Percentiles rank a stretch among this genome's conserved stretches.
Evolutionary conservation across 164 flowering plant species (phyloP).

Genomic region (Chimonanthus praecox): DNA sequence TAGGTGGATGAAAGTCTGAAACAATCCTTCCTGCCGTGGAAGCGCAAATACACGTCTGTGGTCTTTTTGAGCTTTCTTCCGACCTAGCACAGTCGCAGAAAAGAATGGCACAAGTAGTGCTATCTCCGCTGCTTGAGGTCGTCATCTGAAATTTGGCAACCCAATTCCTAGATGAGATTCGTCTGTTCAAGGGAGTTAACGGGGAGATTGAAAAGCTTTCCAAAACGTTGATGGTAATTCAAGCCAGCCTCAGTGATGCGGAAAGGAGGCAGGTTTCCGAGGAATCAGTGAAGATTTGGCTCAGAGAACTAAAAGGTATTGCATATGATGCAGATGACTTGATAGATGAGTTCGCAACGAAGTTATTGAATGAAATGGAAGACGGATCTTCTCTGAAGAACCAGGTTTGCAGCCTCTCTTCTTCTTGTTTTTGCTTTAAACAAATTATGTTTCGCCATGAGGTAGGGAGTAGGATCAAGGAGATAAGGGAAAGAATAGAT

Average conservation of each 20-base stretch:
- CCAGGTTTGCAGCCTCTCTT: neutral
- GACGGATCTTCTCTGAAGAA: neutral
- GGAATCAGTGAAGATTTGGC: slow-evolving; percentile 1
- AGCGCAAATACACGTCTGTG: no score
- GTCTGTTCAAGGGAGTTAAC: neutral
- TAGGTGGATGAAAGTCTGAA: no score
- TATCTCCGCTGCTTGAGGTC: no score
- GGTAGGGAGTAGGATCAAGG: neutral
- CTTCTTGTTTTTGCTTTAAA: neutral
- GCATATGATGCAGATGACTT: slow-evolving; percentile 12
- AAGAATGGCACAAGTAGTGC: no score
- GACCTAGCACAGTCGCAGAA: no score
- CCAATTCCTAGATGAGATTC: no score
- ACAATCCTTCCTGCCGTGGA: no score
- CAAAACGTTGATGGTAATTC: neutral
- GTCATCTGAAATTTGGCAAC: no score
- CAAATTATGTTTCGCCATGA: neutral
- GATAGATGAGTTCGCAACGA: neutral
- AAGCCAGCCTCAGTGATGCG: slow-evolving; percentile 2
- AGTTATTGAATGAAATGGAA: neutral
- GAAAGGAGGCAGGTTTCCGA: neutral
- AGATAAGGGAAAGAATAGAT: neutral
- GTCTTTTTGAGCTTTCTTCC: no score
- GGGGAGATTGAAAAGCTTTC: neutral
- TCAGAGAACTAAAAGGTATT: neutral